Conservation (phyloP, 192 early-diverging fungal genomes). For the Backusella luteola region DNA sequence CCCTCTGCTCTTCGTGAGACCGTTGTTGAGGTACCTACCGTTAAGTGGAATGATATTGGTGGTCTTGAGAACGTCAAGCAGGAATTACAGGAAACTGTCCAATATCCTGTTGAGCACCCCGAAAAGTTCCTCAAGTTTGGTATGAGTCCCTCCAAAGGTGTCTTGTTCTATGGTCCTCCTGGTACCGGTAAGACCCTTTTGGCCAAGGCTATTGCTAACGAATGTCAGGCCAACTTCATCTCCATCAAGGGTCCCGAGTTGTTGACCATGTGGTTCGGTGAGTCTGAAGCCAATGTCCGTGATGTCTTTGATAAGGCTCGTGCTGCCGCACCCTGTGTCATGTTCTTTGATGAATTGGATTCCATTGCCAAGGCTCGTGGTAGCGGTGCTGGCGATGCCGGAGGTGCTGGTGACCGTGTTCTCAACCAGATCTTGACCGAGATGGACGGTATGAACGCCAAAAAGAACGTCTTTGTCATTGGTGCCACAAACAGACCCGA, state of each 20-base stretch:
- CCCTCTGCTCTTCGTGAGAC: slow-evolving; percentile 98
- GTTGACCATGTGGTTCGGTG: slow-evolving; percentile 99
- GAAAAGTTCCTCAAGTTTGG: slow-evolving; percentile 99
- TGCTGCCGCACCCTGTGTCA: slow-evolving; percentile 96
- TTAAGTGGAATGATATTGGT: slow-evolving; percentile 96
- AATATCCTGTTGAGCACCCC: slow-evolving; percentile 98
- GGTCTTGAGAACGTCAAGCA: slow-evolving; percentile 97
- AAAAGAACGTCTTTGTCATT: slow-evolving; percentile 99
- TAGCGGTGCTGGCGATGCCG: slow-evolving; percentile 70
- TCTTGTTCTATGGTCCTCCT: slow-evolving; percentile 98
- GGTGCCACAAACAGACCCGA: slow-evolving; percentile 99
- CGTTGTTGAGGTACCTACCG: slow-evolving; percentile 94
- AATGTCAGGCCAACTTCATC: slow-evolving; percentile 99
- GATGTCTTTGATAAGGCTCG: slow-evolving; percentile 99
- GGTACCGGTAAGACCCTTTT: slow-evolving; percentile 98
- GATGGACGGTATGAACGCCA: slow-evolving; percentile 99
- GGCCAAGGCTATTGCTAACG: slow-evolving; percentile 99
- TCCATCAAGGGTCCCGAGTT: slow-evolving; percentile 97
- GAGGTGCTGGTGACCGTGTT: slow-evolving; percentile 96
- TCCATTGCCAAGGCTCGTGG: slow-evolving; percentile 96
- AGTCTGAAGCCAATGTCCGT: slow-evolving; percentile 98
- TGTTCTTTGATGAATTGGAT: slow-evolving; percentile 99
- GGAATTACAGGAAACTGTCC: slow-evolving; percentile 97
- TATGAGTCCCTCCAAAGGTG: slow-evolving; percentile 95
- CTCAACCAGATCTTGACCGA: slow-evolving; percentile 99